Evolutionary conservation across 176 grass and related monocot species (phyloP), one percentile per base, ranked within the genome.

Genomic region (Oryza australiensis): DNA sequence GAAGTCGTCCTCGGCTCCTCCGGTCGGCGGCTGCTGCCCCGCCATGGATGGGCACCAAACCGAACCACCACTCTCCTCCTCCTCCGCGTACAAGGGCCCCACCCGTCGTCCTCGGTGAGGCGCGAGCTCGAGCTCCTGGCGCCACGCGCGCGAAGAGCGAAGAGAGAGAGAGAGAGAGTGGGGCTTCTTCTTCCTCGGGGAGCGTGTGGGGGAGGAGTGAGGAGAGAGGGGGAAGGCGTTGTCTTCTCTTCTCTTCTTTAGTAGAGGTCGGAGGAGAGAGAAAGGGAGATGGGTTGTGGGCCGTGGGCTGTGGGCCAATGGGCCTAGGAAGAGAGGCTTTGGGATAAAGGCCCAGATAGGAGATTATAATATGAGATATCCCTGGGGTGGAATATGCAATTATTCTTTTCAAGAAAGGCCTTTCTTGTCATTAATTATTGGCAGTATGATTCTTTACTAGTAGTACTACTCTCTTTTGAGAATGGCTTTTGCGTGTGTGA

Each of bases 1-100:
- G 84, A 97, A 97, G 70, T 97, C 94, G 40, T 97, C 94, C 42
- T 97, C 91, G n/a, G 83, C 26, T 59, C 40, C 79, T 4, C 51
- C 51, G 6, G 83, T 76, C 83, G 83, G 85, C 64, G 77, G 90
- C 64, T 37, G 82, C 29, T 86, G 90, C 68, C 88, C 92, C n/a
- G 91, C 91, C 94, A 97, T 97, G 89, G 41, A 78, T 24, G 12
- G 4, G 9, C 6, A 55, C 49, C 49, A 3, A 24, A 59, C 22
- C 22, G 0, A 3, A 9, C 48, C 43, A 46, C 16, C 48, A 4
- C 4, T 5, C 48, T 18, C 49, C 55, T 23, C 55, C 4, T 55
- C 46, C 15, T 49, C 46, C 15, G 46, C 5, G 46, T 14, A 5
- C 46, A 2, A 16, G 16, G 74, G 64, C 15, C 27, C 69, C 82